Base-by-base conservation (phyloP, 768 basidiomycete species). In the Mycena capillaripes region DNA sequence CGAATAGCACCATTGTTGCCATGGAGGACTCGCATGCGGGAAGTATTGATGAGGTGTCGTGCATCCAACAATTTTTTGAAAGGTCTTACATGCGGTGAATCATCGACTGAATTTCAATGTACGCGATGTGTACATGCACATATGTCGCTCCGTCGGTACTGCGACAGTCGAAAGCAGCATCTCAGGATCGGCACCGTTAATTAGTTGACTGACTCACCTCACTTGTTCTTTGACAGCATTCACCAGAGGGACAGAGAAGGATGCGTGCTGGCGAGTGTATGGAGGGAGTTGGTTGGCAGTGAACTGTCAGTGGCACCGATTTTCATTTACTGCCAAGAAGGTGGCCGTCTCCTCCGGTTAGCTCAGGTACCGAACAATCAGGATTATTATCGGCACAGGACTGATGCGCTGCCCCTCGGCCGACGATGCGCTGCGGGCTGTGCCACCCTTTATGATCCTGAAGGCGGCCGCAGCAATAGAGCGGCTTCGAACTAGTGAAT, bases 41-140 rank as follows among this genome's bases (percentile, higher is more conserved):
- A 29, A 27, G 36, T 65, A 55, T 40, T 55, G 50, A 65, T 65
- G 63, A 65, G 52, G 27, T 65, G 52, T 55, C 52, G 27, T 40
- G 3, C 14, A 10, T 63, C 48, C 17, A 52, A 21, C 34, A 63
- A 27, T 25, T 9, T 23, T 42, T 42, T 40, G 48, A 63, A 38
- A n/a, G 34, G 42, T 9, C 59, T 3, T 44, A n/a, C 8, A 44
- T 59, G 40, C 40, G n/a, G 16, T 29, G 40, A 27, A 42, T 59
- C 36, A 42, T 42, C 58, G 58, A 42, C n/a, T 59, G 38, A 59
- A 59, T 40, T 59, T 29, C 38, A 42, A 17, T 25, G 36, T 40
- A 42, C 25, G 38, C 8, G 16, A 34, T n/a, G n/a, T n/a, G 42
- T 27, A 44, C 59, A 44, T 60, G 40, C 59, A 29, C 27, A 60